phyloP scores from a whole-genome alignment of 2,329 filamentous ascomycete species.

The Colletotrichum sp. region DNA sequence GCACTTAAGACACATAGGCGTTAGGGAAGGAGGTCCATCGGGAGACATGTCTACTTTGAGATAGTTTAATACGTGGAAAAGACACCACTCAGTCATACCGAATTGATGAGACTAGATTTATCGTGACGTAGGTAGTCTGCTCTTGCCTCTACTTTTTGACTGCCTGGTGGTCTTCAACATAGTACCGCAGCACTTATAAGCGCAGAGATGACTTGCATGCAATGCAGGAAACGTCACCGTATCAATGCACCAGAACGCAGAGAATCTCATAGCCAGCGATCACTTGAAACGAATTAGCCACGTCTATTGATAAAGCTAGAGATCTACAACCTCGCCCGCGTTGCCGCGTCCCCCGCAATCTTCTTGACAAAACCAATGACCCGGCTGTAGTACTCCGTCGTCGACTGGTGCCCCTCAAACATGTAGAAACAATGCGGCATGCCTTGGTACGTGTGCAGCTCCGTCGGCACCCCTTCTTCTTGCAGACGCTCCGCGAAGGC shows the following conservation, averaged over 20 bases:
- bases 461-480: slow-evolving; percentile 34
- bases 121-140: too few relatives aligned
- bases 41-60: not conserved
- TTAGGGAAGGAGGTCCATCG: too few relatives aligned
- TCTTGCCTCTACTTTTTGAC: too few relatives aligned
- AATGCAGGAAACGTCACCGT: too few relatives aligned
- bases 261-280: too few relatives aligned
- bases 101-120: not conserved
- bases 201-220: not conserved
- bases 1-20: not conserved
- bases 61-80: not conserved
- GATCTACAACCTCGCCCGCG: not conserved
- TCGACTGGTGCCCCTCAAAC: slow-evolving; percentile 20
- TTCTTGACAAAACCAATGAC: slow-evolving; percentile 23
- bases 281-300: not conserved
- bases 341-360: not conserved
- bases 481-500: slow-evolving; percentile 41
- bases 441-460: slow-evolving; percentile 36
- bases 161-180: too few relatives aligned
- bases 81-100: not conserved
- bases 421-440: slow-evolving; percentile 40
- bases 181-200: not conserved
- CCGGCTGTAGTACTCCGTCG: slow-evolving; percentile 23
- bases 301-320: not conserved
- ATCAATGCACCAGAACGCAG: too few relatives aligned